These are phyloP conservation scores for Paraleonurus japonicus DNA, from an alignment of 257 asterid genomes.

Conservation along the genomic window DNA sequence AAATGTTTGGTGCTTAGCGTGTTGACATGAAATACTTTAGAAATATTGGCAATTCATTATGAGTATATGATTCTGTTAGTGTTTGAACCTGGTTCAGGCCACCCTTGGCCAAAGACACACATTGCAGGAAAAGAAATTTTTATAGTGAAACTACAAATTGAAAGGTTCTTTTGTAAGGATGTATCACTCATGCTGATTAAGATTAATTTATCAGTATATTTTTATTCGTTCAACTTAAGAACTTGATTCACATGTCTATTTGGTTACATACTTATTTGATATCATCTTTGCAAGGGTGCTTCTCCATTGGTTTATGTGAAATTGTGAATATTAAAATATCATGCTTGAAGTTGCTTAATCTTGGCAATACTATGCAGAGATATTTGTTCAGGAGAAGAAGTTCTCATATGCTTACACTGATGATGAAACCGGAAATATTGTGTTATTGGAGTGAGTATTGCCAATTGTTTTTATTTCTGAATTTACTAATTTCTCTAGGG, in stretches of 20 bases:
- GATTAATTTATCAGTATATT: slow-evolving; percentile 3
- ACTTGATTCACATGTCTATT: slow-evolving; percentile 7
- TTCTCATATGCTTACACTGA: slow-evolving; percentile 75
- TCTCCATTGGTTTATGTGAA: background rate
- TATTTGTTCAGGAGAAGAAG: slow-evolving; percentile 69
- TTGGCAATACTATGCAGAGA: slow-evolving; percentile 53
- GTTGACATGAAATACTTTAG: background rate
- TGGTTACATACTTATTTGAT: background rate
- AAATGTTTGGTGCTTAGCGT: background rate
- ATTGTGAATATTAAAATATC: background rate
- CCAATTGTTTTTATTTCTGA: slow-evolving; percentile 17
- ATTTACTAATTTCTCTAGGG: slow-evolving; percentile 12
- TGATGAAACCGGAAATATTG: slow-evolving; percentile 73
- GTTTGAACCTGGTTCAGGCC: background rate
- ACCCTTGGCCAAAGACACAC: background rate
- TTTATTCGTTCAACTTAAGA: background rate
- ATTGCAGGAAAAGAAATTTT: background rate
- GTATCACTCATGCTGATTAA: background rate
- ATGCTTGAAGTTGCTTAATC: slow-evolving; percentile 19
- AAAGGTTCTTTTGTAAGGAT: background rate
- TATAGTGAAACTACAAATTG: background rate
- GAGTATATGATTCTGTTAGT: background rate
- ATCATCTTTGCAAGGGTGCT: slow-evolving; percentile 16
- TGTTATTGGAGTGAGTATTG: slow-evolving; percentile 85
- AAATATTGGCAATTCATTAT: background rate